phyloP scores from a whole-genome alignment of 495 filamentous ascomycete genomes.

The Entonaema liquescens region DNA sequence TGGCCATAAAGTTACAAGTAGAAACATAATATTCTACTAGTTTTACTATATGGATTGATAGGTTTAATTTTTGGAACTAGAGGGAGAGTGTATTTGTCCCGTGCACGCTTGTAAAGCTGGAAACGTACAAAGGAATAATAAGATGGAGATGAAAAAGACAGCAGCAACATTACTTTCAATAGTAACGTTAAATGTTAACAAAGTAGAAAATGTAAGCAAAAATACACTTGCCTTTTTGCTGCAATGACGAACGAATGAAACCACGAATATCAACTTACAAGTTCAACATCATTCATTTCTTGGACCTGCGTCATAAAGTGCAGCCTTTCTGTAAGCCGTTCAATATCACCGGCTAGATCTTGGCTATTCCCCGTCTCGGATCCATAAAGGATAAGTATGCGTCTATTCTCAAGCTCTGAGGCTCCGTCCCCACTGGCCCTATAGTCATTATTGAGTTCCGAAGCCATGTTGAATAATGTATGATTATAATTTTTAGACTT shows the following conservation, averaged over 20 bases:
- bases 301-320: constrained; percentile 77
- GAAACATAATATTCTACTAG: neutral
- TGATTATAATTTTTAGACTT: neutral
- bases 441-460: constrained; percentile 17
- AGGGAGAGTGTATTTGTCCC: neutral
- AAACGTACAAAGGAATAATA: neutral
- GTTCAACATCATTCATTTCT: constrained; percentile 77
- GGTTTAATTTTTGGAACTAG: neutral
- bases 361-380: constrained; percentile 94
- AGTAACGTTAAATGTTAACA: neutral
- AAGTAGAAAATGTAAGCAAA: neutral
- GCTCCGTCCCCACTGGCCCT: constrained; percentile 11
- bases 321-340: constrained; percentile 72
- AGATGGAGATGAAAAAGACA: neutral
- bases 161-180: neutral
- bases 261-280: constrained; percentile 65
- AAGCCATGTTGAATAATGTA: constrained; percentile 35
- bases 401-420: constrained; percentile 53
- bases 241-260: constrained; percentile 6
- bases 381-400: constrained; percentile 85
- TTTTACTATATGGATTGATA: neutral
- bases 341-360: constrained; percentile 87
- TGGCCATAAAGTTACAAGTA: constrained; percentile 12
- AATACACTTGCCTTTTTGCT: neutral
- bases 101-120: neutral